A percentile compares a stretch with the other conserved stretches of the same genome.
These are phyloP conservation scores for Phlegmacium glaucopus DNA, from an alignment of 768 basidiomycete genomes.

Conservation along the genomic window DNA sequence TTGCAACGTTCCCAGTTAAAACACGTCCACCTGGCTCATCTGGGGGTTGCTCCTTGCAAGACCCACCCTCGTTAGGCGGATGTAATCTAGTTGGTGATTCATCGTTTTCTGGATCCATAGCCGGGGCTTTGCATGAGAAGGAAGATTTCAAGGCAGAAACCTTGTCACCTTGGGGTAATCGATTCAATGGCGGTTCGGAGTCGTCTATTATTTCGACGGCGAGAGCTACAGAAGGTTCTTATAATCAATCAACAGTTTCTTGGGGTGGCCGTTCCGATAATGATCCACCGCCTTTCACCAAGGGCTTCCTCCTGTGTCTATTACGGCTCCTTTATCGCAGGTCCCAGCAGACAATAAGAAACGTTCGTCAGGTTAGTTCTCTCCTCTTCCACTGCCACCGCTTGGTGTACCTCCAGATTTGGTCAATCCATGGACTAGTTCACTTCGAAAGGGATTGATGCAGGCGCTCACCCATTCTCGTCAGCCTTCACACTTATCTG, in stretches of 20 bases:
- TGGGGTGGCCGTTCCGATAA: slow-evolving; percentile 2
- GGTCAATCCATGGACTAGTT: slow-evolving; percentile 14
- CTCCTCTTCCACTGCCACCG: slow-evolving; percentile 2
- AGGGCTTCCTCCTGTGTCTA: not conserved
- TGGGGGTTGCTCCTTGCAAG: slow-evolving; percentile 23
- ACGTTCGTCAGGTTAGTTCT: not conserved
- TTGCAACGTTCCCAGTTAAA: slow-evolving; percentile 67
- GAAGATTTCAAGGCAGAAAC: not conserved
- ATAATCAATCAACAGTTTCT: slow-evolving; percentile 3
- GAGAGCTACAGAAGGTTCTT: slow-evolving; percentile 7
- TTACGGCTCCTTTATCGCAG: not conserved
- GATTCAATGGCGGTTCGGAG: not conserved
- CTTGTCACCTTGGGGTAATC: slow-evolving; percentile 3
- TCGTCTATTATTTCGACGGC: slow-evolving; percentile 1
- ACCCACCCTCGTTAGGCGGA: slow-evolving; percentile 20
- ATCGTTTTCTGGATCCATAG: slow-evolving; percentile 32
- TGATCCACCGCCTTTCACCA: not conserved
- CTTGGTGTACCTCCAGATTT: slow-evolving; percentile 18
- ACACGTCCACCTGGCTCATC: slow-evolving; percentile 22
- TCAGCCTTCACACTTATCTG: slow-evolving; percentile 15
- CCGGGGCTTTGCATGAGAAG: slow-evolving; percentile 26
- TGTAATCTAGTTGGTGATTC: slow-evolving; percentile 25
- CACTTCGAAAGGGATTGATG: slow-evolving; percentile 5
- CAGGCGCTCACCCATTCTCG: slow-evolving; percentile 7
- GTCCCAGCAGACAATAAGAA: not conserved